Evolutionary conservation across 805 yeast species (phyloP).

Genomic region (Kockiozyma suomiensis): DNA sequence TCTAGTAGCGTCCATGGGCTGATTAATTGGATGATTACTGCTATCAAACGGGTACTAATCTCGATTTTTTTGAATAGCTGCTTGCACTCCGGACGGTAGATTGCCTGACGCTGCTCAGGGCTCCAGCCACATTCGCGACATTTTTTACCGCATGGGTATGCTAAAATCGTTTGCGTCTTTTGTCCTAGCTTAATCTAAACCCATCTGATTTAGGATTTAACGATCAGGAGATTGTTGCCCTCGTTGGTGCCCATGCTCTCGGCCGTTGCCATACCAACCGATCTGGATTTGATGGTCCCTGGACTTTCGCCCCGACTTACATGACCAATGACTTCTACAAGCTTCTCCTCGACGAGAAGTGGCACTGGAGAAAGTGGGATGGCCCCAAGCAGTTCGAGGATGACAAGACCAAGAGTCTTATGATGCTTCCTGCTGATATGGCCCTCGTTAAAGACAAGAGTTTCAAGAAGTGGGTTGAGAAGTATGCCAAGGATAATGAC

Average conservation of each 20-base stretch:
- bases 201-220: slow-evolving; percentile 49
- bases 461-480: slow-evolving; percentile 61
- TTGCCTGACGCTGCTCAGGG: slow-evolving; percentile 63
- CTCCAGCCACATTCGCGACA: slow-evolving; percentile 55
- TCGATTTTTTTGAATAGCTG: slow-evolving; percentile 4
- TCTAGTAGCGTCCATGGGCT: too few relatives aligned
- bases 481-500: slow-evolving; percentile 68
- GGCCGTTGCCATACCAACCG: slow-evolving; percentile 65
- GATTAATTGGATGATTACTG: too few relatives aligned
- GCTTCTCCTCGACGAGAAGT: slow-evolving; percentile 56
- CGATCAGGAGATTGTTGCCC: slow-evolving; percentile 64
- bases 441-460: slow-evolving; percentile 59
- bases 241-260: slow-evolving; percentile 63
- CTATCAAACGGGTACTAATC: too few relatives aligned
- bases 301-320: slow-evolving; percentile 76
- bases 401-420: slow-evolving; percentile 51
- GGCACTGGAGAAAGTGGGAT: slow-evolving; percentile 52
- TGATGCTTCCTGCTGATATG: slow-evolving; percentile 87
- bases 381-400: slow-evolving; percentile 59
- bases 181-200: background rate
- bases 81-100: slow-evolving; percentile 63
- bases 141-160: slow-evolving; percentile 54
- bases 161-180: background rate
- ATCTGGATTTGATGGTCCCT: slow-evolving; percentile 84
- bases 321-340: slow-evolving; percentile 72